Conservation (phyloP, 1,284 basidiomycete genomes). For the Thecaphora thlaspeos region DNA sequence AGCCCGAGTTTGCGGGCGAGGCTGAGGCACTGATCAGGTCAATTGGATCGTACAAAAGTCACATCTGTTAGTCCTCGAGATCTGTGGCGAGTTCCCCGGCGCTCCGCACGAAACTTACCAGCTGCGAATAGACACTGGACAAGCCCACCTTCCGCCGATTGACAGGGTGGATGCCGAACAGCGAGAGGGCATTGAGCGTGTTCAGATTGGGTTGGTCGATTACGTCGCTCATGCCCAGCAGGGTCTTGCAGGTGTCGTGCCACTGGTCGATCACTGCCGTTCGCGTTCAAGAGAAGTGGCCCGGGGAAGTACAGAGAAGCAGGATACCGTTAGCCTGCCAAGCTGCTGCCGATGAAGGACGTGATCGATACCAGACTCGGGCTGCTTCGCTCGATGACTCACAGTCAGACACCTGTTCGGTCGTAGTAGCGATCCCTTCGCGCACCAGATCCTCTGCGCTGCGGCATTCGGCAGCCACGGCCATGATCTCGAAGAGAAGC, state of each 20-base stretch:
- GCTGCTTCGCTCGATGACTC: not conserved
- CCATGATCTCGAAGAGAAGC: constrained; percentile 43
- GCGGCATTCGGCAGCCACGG: constrained; percentile 37
- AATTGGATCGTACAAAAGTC: no score
- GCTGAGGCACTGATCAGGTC: constrained; percentile 27
- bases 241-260: constrained; percentile 37
- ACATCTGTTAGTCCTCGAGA: no score
- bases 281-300: no score
- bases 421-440: constrained; percentile 35
- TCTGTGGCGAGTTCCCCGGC: not conserved
- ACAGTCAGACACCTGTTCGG: constrained; percentile 34
- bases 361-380: no score
- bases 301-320: no score
- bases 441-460: constrained; percentile 39
- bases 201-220: constrained; percentile 45
- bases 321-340: no score
- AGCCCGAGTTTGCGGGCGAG: constrained; percentile 18
- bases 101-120: not conserved
- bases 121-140: not conserved
- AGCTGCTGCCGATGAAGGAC: no score
- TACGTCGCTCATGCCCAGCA: constrained; percentile 39
- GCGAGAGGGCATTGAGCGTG: constrained; percentile 34
- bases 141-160: not conserved
- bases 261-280: constrained; percentile 38
- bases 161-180: constrained; percentile 22